Evolutionary conservation across 139 green algal genomes (phyloP).

Genomic region (Coelastrella sp.): DNA sequence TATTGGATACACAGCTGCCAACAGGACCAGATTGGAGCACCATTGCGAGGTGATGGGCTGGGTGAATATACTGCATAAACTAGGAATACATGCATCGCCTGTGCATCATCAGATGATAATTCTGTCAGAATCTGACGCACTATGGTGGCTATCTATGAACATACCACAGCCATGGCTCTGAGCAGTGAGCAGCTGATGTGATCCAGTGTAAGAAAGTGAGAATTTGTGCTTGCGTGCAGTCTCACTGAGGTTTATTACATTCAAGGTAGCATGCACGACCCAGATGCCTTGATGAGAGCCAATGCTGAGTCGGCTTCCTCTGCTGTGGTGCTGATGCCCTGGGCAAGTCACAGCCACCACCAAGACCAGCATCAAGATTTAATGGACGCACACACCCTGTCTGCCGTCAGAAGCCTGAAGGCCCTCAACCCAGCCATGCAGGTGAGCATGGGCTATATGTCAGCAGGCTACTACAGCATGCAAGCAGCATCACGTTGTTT

Average conservation of each 20-base stretch:
- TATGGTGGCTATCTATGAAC: no score
- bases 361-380: neutral
- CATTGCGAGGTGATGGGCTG: neutral
- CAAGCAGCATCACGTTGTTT: no score
- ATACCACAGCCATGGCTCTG: no score
- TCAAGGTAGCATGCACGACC: neutral
- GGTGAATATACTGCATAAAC: no score
- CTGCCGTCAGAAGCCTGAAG: neutral
- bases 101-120: no score
- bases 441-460: neutral
- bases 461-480: no score
- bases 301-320: neutral
- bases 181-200: neutral
- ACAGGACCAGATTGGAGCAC: neutral
- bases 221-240: neutral
- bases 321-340: slow-evolving; percentile 30
- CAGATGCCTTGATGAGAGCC: neutral
- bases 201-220: neutral
- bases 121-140: no score
- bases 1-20: neutral
- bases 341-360: neutral
- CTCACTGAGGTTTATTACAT: slow-evolving; percentile 3
- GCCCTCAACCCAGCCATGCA: slow-evolving; percentile 11
- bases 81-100: no score
- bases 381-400: neutral